Conservation (phyloP, 345 rosid genomes). For the Eucalyptus dawsonii region DNA sequence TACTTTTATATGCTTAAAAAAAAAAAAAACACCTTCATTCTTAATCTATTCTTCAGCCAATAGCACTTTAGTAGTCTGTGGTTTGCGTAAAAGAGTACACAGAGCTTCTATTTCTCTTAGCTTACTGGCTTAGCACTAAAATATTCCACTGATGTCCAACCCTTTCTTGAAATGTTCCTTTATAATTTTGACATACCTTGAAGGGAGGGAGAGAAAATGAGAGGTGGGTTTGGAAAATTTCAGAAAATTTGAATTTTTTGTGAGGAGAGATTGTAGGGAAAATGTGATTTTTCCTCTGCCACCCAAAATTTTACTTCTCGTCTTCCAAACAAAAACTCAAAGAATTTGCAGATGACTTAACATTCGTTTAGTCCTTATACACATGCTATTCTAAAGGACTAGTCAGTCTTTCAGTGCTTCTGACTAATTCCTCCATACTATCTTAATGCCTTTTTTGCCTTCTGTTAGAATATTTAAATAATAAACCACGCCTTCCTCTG, state of each 20-base stretch:
- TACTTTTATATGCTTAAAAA: not conserved
- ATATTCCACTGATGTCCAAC: not conserved
- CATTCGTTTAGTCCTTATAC: not conserved
- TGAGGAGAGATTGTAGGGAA: not conserved
- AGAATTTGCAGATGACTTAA: not conserved
- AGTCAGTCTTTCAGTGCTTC: not conserved
- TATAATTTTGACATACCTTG: not conserved
- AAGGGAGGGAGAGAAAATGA: not conserved
- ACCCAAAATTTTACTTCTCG: not conserved
- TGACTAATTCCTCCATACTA: not conserved
- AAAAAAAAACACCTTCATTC: not conserved
- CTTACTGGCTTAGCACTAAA: not conserved
- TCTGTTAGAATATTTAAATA: too few species aligned
- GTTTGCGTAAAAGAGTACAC: not conserved
- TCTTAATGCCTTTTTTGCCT: not conserved
- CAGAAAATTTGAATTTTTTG: not conserved
- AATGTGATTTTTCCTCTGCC: not conserved
- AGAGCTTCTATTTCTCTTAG: not conserved
- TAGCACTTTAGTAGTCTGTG: not conserved
- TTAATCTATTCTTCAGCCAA: not conserved
- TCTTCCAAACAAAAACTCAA: not conserved
- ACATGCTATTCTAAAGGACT: not conserved
- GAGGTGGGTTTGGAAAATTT: not conserved
- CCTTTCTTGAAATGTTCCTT: not conserved
- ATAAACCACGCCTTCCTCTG: too few species aligned